phyloP scores from a whole-genome alignment of 345 rosid species.

The Kandelia obovata region DNA sequence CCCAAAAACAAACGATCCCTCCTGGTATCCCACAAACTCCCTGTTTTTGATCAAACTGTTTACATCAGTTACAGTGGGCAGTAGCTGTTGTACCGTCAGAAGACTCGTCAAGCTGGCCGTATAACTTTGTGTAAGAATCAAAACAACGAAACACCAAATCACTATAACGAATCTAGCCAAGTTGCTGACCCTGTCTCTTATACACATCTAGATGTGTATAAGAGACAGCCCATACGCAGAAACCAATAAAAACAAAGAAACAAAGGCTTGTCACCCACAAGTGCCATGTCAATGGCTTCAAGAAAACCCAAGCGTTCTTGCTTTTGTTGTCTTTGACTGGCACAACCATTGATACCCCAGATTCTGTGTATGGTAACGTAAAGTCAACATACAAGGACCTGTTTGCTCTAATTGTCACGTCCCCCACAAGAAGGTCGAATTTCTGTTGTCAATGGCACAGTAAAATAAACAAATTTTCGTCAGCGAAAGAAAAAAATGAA shows the following conservation, averaged over 20 bases:
- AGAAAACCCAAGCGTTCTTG: background rate
- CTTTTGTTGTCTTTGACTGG: background rate
- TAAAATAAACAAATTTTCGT: too few species aligned
- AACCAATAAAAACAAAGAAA: background rate
- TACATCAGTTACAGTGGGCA: too few species aligned
- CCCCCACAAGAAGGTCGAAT: background rate
- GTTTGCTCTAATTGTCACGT: background rate
- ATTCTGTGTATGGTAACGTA: background rate
- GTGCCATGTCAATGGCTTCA: background rate
- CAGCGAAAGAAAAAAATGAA: background rate
- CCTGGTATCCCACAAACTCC: constrained; percentile 37
- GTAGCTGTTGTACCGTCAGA: constrained; percentile 25
- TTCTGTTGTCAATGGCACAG: background rate
- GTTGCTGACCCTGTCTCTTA: constrained; percentile 47
- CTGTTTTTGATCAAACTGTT: too few species aligned
- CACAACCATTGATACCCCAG: background rate
- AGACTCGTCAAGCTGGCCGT: constrained; percentile 66
- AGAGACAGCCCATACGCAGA: constrained; percentile 1
- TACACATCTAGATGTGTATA: too few species aligned
- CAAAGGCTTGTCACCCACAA: background rate
- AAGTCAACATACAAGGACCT: background rate
- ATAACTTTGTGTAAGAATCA: constrained; percentile 63
- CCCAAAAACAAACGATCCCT: constrained; percentile 37
- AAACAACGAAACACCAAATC: constrained; percentile 64
- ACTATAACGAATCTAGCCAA: constrained; percentile 41